Evolutionary conservation across 495 filamentous ascomycete species (phyloP).

Genomic region (Penicillium tannophilum): DNA sequence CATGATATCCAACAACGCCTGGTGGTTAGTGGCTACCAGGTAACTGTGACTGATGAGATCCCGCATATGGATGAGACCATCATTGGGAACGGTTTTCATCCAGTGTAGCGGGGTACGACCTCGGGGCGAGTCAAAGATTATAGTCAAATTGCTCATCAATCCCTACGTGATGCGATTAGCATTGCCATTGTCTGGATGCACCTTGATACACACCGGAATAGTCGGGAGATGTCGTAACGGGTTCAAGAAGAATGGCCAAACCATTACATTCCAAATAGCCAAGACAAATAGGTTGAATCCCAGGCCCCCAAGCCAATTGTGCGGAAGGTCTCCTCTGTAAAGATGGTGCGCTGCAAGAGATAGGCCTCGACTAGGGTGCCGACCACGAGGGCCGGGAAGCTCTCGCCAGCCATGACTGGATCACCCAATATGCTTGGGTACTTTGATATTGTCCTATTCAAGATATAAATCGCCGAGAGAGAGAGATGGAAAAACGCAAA

Average conservation of each 20-base stretch:
- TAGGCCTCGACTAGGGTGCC: conserved; percentile 33
- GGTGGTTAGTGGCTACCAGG: conserved; percentile 44
- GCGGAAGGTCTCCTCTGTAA: conserved; percentile 29
- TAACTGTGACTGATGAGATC: conserved; percentile 37
- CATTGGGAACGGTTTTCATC: conserved; percentile 76
- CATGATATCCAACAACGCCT: conserved; percentile 56
- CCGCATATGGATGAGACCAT: conserved; percentile 81
- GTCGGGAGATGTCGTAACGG: conserved; percentile 67
- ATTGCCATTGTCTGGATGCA: neutral
- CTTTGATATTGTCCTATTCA: neutral
- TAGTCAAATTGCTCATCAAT: conserved; percentile 57
- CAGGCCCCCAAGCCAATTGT: conserved; percentile 24
- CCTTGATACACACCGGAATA: conserved; percentile 45
- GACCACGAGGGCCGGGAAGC: conserved; percentile 18
- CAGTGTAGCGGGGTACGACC: conserved; percentile 67
- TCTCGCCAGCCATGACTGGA: conserved; percentile 10
- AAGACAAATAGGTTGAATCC: conserved; percentile 29
- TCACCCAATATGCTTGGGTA: neutral
- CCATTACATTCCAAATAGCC: conserved; percentile 53
- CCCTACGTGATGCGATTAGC: conserved; percentile 33
- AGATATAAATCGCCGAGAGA: neutral
- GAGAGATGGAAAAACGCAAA: neutral
- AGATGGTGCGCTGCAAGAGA: conserved; percentile 33
- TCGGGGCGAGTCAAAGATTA: conserved; percentile 58
- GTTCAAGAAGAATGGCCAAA: conserved; percentile 75